These are phyloP conservation scores for Termitomyces sp. DNA, from an alignment of 768 basidiomycete genomes.

Conservation along the genomic window DNA sequence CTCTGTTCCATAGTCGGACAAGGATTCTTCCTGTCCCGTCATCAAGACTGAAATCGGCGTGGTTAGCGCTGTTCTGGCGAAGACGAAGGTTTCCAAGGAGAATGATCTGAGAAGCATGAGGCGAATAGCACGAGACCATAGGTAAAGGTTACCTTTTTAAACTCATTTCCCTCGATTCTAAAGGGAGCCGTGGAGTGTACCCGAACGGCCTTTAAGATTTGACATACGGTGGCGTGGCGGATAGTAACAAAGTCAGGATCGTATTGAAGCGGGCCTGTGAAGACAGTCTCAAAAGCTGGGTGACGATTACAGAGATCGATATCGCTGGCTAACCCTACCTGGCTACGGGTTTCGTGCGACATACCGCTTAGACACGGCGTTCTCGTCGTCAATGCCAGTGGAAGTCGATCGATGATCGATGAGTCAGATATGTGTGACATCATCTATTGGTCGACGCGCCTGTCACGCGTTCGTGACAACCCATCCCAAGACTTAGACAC, in stretches of 20 bases:
- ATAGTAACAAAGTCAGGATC: background rate
- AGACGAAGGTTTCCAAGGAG: conserved; percentile 2
- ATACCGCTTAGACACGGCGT: background rate
- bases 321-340: background rate
- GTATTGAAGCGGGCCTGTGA: background rate
- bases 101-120: background rate
- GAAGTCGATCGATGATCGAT: background rate
- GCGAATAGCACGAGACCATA: background rate
- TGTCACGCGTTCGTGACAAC: conserved; percentile 16
- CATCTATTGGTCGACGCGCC: conserved; percentile 6
- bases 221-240: conserved; percentile 2
- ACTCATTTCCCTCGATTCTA: background rate
- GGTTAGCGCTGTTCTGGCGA: background rate
- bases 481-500: background rate
- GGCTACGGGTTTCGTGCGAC: background rate
- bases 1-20: background rate
- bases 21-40: background rate
- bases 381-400: background rate
- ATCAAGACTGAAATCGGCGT: background rate
- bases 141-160: background rate
- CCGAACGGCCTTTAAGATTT: conserved; percentile 3
- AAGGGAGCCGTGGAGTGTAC: background rate
- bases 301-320: background rate
- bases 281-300: background rate
- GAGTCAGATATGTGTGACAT: background rate